Conservation (phyloP, 78 protist genomes). For the Polysphondylium violaceum region DNA sequence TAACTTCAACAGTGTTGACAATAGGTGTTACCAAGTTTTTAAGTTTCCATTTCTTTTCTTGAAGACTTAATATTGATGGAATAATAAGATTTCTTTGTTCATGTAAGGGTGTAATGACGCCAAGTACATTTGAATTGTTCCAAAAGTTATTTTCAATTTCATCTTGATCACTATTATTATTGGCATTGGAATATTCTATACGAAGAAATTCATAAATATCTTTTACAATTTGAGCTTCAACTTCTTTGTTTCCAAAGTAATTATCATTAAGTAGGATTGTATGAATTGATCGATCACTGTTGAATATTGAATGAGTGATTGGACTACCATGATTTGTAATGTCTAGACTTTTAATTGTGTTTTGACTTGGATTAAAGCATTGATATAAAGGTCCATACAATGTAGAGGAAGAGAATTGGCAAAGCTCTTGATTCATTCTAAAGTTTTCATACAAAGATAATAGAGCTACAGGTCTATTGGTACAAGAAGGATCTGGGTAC, state of each 20-base stretch:
- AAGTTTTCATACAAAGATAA: slow-evolving; percentile 19
- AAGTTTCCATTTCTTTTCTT: not conserved
- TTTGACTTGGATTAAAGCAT: not conserved
- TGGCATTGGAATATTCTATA: not conserved
- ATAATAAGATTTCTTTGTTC: slow-evolving; percentile 25
- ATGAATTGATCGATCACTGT: slow-evolving; percentile 3
- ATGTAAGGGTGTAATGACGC: slow-evolving; percentile 64
- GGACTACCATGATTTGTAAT: not conserved
- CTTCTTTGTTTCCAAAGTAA: slow-evolving; percentile 22
- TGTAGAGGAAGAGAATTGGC: slow-evolving; percentile 29
- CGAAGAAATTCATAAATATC: slow-evolving; percentile 36
- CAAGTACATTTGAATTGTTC: slow-evolving; percentile 1
- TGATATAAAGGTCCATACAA: slow-evolving; percentile 36
- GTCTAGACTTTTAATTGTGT: not conserved
- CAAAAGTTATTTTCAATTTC: slow-evolving; percentile 36
- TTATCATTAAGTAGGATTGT: slow-evolving; percentile 20
- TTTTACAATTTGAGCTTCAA: slow-evolving; percentile 40
- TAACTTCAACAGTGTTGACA: slow-evolving; percentile 48
- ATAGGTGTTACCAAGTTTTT: not conserved
- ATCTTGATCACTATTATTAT: too few species aligned
- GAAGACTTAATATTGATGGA: slow-evolving; percentile 1
- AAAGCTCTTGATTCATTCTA: slow-evolving; percentile 59
- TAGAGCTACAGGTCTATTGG: too few species aligned
- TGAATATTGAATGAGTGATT: slow-evolving; percentile 14
- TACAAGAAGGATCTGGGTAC: not conserved